Conservation (phyloP, 1,284 basidiomycete genomes). For the Apiotrichum montevideense region DNA sequence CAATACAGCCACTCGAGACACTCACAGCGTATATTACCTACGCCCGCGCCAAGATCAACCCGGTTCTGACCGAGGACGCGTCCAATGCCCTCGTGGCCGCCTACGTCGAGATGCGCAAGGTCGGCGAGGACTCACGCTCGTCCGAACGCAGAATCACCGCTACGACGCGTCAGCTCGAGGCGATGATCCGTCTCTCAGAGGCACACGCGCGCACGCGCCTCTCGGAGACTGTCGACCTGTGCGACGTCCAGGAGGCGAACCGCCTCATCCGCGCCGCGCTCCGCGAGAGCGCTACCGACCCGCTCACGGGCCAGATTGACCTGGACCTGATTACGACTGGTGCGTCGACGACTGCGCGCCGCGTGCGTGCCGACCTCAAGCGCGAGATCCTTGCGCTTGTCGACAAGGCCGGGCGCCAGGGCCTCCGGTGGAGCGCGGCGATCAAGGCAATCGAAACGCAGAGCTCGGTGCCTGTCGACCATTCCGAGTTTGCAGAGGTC, state of each 20-base stretch:
- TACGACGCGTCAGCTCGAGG: constrained; percentile 93
- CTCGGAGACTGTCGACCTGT: constrained; percentile 71
- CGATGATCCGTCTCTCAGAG: constrained; percentile 95
- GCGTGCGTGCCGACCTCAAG: constrained; percentile 74
- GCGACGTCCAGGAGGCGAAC: constrained; percentile 84
- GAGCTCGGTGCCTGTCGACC: constrained; percentile 69
- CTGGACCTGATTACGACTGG: constrained; percentile 94
- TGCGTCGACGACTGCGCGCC: constrained; percentile 75
- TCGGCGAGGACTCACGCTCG: constrained; percentile 78
- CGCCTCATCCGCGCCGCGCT: constrained; percentile 93
- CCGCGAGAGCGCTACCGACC: constrained; percentile 89
- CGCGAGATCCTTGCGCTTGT: constrained; percentile 64
- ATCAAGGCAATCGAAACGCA: constrained; percentile 68
- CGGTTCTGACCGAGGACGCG: constrained; percentile 81
- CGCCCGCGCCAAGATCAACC: constrained; percentile 80
- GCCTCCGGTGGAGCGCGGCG: constrained; percentile 72
- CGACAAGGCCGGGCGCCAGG: constrained; percentile 57
- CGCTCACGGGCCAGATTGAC: constrained; percentile 83
- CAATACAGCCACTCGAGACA: constrained; percentile 61
- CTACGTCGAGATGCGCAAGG: constrained; percentile 91
- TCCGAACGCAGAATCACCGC: constrained; percentile 94
- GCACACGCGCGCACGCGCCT: constrained; percentile 95
- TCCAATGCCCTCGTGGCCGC: constrained; percentile 74
- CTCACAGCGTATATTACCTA: constrained; percentile 93
- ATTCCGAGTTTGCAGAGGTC: constrained; percentile 73